phyloP scores from a whole-genome alignment of 352 stramenopile species.

The Aphanomyces invadans region DNA sequence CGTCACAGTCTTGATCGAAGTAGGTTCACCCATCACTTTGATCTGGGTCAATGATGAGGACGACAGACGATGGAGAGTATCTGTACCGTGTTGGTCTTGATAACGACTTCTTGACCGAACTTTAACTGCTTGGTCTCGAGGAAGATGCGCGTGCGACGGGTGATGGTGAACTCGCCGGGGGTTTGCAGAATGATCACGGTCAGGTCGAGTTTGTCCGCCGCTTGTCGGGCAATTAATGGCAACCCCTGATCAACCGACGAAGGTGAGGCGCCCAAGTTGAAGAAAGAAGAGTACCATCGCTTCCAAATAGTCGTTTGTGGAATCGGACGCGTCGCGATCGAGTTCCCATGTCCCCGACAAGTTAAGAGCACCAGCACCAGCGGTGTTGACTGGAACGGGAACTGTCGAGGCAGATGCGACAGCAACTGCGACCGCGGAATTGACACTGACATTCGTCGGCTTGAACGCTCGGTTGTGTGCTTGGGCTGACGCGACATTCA shows the following conservation, averaged over 20 bases:
- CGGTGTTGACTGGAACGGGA: slow-evolving; percentile 22
- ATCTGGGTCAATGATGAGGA: slow-evolving; percentile 29
- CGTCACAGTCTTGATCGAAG: slow-evolving; percentile 67
- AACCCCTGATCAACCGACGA: slow-evolving; percentile 38
- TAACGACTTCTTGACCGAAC: slow-evolving; percentile 80
- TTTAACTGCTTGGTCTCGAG: slow-evolving; percentile 84
- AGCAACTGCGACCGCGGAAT: slow-evolving; percentile 22
- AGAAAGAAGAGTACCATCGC: slow-evolving; percentile 78
- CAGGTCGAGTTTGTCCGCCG: slow-evolving; percentile 80
- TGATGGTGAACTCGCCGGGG: slow-evolving; percentile 78
- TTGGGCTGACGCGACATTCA: slow-evolving; percentile 22
- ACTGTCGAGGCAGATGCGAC: slow-evolving; percentile 20
- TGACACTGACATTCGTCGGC: slow-evolving; percentile 22
- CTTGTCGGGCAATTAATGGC: slow-evolving; percentile 77
- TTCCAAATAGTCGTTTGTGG: slow-evolving; percentile 85
- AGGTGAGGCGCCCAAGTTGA: too few species aligned
- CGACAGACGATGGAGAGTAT: background rate
- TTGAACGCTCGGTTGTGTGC: slow-evolving; percentile 23
- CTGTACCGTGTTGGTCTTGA: slow-evolving; percentile 67
- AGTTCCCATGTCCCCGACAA: slow-evolving; percentile 78
- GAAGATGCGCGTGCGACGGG: slow-evolving; percentile 81
- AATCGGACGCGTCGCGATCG: slow-evolving; percentile 82
- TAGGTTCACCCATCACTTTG: slow-evolving; percentile 65
- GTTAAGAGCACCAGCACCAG: slow-evolving; percentile 62
- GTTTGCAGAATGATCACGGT: slow-evolving; percentile 86